These are phyloP conservation scores for Pleurotus djamor DNA, from an alignment of 768 basidiomycete genomes.

Conservation along the genomic window DNA sequence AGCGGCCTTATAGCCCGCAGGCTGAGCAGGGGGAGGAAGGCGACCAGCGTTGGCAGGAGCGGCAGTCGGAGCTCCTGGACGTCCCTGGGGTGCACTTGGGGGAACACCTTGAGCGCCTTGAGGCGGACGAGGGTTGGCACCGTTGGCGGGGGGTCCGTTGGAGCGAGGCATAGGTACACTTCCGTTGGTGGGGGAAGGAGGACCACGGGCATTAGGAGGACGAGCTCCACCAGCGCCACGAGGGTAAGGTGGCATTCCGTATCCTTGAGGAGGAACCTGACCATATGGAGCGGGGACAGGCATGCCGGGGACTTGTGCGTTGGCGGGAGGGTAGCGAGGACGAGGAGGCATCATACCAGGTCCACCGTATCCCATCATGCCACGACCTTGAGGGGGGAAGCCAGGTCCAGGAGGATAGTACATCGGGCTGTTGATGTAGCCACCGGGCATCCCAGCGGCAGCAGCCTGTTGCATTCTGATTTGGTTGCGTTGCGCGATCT, in stretches of 20 bases:
- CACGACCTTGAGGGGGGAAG: constrained; percentile 82
- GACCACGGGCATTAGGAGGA: constrained; percentile 63
- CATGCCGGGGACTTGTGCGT: constrained; percentile 74
- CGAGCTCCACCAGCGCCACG: constrained; percentile 55
- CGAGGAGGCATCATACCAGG: constrained; percentile 88
- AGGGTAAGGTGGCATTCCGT: constrained; percentile 69
- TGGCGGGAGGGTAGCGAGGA: constrained; percentile 73
- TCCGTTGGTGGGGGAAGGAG: constrained; percentile 67
- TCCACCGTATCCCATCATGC: constrained; percentile 79
- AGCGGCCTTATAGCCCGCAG: constrained; percentile 28
- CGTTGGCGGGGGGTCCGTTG: constrained; percentile 56
- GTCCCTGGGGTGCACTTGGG: constrained; percentile 26
- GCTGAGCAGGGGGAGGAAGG: constrained; percentile 40
- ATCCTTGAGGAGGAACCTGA: constrained; percentile 71
- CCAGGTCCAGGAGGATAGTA: constrained; percentile 83
- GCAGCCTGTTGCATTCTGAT: constrained; percentile 96
- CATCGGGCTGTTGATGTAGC: constrained; percentile 83
- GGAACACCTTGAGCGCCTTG: constrained; percentile 14
- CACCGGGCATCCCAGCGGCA: constrained; percentile 78
- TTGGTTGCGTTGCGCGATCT: constrained; percentile 97
- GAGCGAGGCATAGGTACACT: constrained; percentile 65
- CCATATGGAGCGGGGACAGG: constrained; percentile 73
- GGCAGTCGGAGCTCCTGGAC: constrained; percentile 35
- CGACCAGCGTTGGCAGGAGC: constrained; percentile 33
- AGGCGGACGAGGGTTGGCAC: constrained; percentile 48